Evolutionary conservation across 257 asterid species (phyloP), one percentile per base, ranked within the genome.

Genomic region (Fraxinus anomala): DNA sequence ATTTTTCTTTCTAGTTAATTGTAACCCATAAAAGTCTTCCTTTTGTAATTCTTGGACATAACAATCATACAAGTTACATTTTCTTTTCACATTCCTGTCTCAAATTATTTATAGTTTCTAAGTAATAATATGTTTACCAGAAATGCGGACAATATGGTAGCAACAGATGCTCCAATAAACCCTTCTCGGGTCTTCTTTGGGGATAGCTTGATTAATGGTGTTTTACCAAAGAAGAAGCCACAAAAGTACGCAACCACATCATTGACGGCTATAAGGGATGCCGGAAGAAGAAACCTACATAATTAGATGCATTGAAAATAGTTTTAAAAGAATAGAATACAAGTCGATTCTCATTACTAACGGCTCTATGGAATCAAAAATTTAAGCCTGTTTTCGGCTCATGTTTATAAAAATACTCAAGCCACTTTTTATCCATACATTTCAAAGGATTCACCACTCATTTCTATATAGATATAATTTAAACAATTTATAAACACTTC

Each of bases 151-250:
- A 83, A 16, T 37, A 89, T 83, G 6, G 96, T 91, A 19, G 96
- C 87, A 10, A 91, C 63, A 26, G 93, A 91, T 74, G 88, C 96
- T 78, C 93, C 96, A 42, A 91, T 84, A 56, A 89, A 91, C 47
- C 96, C 96, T 82, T 91, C 96, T 93, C 96, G 86, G 37, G 96
- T 91, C 85, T 89, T 91, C 85, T 89, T 91, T 0, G 96, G 93
- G 63, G 96, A 89, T 69, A 91, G 83, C 77, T 91, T 86, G 87
- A 91, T 91, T 28, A 91, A 75, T 28, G 93, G 96, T 3, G 96
- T 91, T 81, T 79, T 88, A 36, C 96, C 96, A 40, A 89, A 89
- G 84, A 87, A 91, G 84, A 91, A 91, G 24, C 92, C 93, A 68
- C 89, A 91, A 31, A 91, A 33, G 75, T 91, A 89, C 33, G 96